Evolutionary conservation across 441 rosid species (phyloP).

Genomic region (Croton laevigatus): DNA sequence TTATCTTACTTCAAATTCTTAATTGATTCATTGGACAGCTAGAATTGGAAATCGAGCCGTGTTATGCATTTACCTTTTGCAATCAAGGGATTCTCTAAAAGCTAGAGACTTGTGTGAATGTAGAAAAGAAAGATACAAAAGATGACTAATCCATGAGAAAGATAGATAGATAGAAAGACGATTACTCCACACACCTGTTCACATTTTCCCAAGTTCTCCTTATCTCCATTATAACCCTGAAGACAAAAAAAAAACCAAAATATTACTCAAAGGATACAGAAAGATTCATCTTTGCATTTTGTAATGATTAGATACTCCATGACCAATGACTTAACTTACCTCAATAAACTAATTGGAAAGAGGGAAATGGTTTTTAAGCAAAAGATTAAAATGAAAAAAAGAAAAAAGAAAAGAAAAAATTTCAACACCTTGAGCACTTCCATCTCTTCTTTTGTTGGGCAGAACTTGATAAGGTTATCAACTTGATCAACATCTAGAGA

Average conservation of each 20-base stretch:
- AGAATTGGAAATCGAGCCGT: neutral
- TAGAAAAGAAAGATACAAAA: neutral
- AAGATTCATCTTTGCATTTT: neutral
- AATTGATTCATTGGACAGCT: neutral
- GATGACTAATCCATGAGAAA: constrained; percentile 12
- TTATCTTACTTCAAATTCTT: neutral
- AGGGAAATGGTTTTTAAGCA: neutral
- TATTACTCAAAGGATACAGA: constrained; percentile 12
- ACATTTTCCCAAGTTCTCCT: constrained; percentile 83
- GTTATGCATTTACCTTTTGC: neutral
- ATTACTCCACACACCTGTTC: constrained; percentile 59
- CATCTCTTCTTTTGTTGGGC: constrained; percentile 94
- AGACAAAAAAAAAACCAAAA: constrained; percentile 1
- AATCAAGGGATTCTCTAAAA: neutral
- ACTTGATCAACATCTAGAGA: constrained; percentile 88
- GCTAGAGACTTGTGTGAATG: neutral
- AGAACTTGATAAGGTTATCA: constrained; percentile 87
- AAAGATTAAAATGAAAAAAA: constrained; percentile 3
- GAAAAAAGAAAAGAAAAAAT: constrained; percentile 6
- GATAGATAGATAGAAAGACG: neutral
- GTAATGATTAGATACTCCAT: neutral
- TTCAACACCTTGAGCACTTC: constrained; percentile 74
- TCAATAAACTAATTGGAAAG: neutral
- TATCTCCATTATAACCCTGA: constrained; percentile 75
- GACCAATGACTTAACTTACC: neutral